Conservation (phyloP, 2,329 filamentous ascomycete genomes). For the Diatrype stigma region DNA sequence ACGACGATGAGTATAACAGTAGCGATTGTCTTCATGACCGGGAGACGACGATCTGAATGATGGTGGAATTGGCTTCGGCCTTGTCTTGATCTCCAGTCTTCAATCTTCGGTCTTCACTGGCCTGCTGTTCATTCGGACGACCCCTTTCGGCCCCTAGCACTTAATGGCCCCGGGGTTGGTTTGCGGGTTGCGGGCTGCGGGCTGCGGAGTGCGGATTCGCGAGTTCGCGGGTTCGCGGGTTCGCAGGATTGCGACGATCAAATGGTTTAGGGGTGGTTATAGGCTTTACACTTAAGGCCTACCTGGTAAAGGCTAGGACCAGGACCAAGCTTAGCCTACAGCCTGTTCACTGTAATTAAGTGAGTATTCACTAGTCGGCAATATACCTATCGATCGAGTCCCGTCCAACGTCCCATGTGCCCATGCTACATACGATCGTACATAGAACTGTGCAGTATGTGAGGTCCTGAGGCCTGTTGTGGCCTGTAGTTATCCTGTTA, state of each 20-base stretch:
- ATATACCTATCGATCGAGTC: too few relatives aligned
- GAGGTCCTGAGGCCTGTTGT: too few relatives aligned
- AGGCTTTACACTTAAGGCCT: not conserved
- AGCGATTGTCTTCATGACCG: not conserved
- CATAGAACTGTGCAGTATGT: too few relatives aligned
- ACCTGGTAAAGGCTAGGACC: not conserved
- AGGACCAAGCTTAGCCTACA: not conserved
- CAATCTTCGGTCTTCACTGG: not conserved
- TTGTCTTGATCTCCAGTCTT: not conserved
- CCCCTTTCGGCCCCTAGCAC: too few relatives aligned
- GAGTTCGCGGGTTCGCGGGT: not conserved
- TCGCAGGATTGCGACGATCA: not conserved
- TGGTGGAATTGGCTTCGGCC: too few relatives aligned
- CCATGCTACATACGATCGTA: too few relatives aligned
- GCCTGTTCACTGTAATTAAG: too few relatives aligned
- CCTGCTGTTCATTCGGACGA: not conserved
- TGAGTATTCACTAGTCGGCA: too few relatives aligned
- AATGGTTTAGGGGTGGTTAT: not conserved
- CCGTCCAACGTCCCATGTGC: too few relatives aligned
- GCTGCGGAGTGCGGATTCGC: not conserved
- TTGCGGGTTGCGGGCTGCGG: not conserved
- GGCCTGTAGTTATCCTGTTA: too few relatives aligned
- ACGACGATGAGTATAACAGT: not conserved
- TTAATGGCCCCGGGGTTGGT: too few relatives aligned
- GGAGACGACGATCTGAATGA: not conserved